Conservation (phyloP, 2,329 filamentous ascomycete species). For the Calycina marina region DNA sequence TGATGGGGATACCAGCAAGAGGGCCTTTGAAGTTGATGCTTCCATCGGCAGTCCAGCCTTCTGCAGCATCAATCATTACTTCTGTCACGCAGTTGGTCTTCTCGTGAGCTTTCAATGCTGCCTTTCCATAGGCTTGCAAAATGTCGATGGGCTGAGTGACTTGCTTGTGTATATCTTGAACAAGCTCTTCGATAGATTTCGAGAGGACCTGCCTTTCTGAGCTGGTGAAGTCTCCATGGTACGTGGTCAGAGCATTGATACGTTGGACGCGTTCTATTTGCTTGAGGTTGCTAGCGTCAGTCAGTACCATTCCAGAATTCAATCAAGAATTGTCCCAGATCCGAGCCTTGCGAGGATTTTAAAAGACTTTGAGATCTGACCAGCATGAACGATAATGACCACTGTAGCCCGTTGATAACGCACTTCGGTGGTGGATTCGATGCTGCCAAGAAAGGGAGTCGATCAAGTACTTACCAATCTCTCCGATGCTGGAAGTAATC, state of each 20-base stretch:
- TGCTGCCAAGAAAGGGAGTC: background rate
- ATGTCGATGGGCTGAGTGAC: slow-evolving; percentile 53
- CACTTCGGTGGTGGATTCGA: slow-evolving; percentile 1
- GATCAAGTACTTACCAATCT: slow-evolving; percentile 18
- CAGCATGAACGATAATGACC: background rate
- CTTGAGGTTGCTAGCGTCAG: slow-evolving; percentile 52
- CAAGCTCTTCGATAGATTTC: slow-evolving; percentile 63
- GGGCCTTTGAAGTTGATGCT: slow-evolving; percentile 63
- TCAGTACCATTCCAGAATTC: slow-evolving; percentile 16
- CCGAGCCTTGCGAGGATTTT: background rate
- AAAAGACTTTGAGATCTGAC: too few species aligned
- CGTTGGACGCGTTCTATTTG: slow-evolving; percentile 58
- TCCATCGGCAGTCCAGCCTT: slow-evolving; percentile 48
- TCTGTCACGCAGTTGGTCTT: slow-evolving; percentile 87
- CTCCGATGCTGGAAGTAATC: slow-evolving; percentile 22
- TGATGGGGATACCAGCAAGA: slow-evolving; percentile 74
- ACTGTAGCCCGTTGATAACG: slow-evolving; percentile 1
- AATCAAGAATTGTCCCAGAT: background rate
- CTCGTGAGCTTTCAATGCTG: slow-evolving; percentile 67
- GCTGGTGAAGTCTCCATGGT: slow-evolving; percentile 49
- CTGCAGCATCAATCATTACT: slow-evolving; percentile 64
- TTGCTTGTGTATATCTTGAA: slow-evolving; percentile 61
- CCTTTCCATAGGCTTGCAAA: slow-evolving; percentile 75
- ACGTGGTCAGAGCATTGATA: slow-evolving; percentile 51
- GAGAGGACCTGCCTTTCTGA: slow-evolving; percentile 53